Evolutionary conservation across 2,329 filamentous ascomycete genomes (phyloP).

Genomic region (Cercospora sp.): DNA sequence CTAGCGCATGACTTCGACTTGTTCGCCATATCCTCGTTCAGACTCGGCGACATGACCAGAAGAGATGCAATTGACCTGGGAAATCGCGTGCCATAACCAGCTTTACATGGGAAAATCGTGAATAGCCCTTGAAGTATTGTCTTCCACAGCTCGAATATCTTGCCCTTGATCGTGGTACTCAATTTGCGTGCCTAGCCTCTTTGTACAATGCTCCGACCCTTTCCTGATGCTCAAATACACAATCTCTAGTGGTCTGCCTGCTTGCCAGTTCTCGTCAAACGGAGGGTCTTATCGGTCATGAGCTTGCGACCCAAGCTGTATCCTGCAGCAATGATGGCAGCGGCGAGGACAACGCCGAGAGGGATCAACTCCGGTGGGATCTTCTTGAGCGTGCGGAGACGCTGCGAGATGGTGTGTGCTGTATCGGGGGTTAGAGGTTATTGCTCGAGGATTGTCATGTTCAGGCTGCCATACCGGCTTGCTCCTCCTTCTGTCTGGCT

Average conservation of each 20-base stretch:
- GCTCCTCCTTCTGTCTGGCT: slow-evolving; percentile 61
- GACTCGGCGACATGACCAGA: neutral
- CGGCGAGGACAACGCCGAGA: slow-evolving; percentile 81
- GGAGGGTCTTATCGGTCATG: slow-evolving; percentile 85
- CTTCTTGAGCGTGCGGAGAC: slow-evolving; percentile 82
- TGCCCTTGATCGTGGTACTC: slow-evolving; percentile 8
- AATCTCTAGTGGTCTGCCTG: slow-evolving; percentile 27
- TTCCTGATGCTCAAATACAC: neutral
- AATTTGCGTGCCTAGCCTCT: slow-evolving; percentile 11
- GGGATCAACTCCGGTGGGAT: slow-evolving; percentile 93
- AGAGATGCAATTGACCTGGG: neutral
- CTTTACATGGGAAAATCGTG: slow-evolving; percentile 4
- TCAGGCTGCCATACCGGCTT: slow-evolving; percentile 56
- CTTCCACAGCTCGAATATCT: neutral
- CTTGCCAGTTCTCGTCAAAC: slow-evolving; percentile 71
- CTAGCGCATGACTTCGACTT: too few species aligned
- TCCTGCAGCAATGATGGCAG: slow-evolving; percentile 72
- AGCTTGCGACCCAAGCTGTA: slow-evolving; percentile 87
- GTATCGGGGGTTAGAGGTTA: slow-evolving; percentile 16
- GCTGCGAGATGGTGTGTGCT: slow-evolving; percentile 98
- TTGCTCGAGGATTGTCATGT: neutral
- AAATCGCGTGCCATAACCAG: neutral
- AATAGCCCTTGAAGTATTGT: neutral
- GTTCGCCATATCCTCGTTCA: neutral
- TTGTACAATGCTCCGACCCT: slow-evolving; percentile 19